Percentiles rank a stretch among this genome's conserved stretches.
These are phyloP conservation scores for Colletotrichum siamense DNA, from an alignment of 2,329 filamentous ascomycete genomes.

Conservation along the genomic window DNA sequence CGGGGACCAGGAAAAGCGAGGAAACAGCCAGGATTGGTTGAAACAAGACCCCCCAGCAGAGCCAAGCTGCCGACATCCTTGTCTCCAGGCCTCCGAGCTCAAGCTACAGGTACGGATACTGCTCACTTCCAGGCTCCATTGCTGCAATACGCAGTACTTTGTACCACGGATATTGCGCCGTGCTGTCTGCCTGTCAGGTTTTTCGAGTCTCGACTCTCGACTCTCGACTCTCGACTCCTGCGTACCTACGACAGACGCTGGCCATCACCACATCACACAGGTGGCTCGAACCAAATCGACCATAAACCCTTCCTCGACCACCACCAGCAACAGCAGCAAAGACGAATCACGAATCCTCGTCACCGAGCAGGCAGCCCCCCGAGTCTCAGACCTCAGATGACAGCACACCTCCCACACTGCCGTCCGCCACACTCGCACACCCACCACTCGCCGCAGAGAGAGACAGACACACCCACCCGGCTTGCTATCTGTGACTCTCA, in stretches of 20 bases:
- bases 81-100: neutral
- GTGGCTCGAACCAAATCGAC: neutral
- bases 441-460: neutral
- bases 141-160: neutral
- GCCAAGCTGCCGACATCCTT: neutral
- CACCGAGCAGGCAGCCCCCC: neutral
- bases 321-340: neutral
- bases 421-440: neutral
- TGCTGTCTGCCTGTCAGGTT: neutral
- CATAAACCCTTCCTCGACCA: neutral
- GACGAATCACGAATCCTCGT: neutral
- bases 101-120: neutral
- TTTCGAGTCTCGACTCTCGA: neutral
- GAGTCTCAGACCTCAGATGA: neutral
- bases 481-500: neutral
- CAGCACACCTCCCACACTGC: neutral
- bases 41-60: neutral
- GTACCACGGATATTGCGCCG: neutral
- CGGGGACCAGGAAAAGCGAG: neutral
- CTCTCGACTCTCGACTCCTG: neutral
- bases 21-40: conserved; percentile 2
- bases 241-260: neutral
- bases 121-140: neutral
- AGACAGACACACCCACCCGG: neutral
- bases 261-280: neutral